phyloP scores from a whole-genome alignment of 768 basidiomycete species.

The Leucogyrophana mollusca region DNA sequence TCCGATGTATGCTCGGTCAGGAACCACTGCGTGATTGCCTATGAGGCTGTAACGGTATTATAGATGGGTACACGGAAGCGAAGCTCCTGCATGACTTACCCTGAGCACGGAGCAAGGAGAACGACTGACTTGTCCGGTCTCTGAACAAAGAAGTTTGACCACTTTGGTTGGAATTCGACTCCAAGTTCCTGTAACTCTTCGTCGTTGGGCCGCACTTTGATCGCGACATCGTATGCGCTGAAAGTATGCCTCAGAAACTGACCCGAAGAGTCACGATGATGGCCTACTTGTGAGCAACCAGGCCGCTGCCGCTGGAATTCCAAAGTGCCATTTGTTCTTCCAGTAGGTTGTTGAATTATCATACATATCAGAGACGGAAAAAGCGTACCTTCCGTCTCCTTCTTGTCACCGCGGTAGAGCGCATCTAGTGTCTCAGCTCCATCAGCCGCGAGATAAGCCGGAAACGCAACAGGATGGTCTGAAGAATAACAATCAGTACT shows the following conservation, averaged over 20 bases:
- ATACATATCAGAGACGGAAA: slow-evolving; percentile 6
- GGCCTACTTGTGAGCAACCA: slow-evolving; percentile 55
- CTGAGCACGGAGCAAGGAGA: slow-evolving; percentile 40
- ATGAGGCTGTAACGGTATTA: slow-evolving; percentile 4
- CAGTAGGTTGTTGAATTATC: slow-evolving; percentile 2
- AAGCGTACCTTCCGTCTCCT: slow-evolving; percentile 39
- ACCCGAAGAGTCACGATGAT: background rate
- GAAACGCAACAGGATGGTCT: slow-evolving; percentile 31
- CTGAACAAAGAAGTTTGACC: slow-evolving; percentile 49
- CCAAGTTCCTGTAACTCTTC: slow-evolving; percentile 51
- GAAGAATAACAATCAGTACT: background rate
- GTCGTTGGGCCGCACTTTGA: slow-evolving; percentile 52
- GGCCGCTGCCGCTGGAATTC: slow-evolving; percentile 41
- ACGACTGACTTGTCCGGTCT: slow-evolving; percentile 57
- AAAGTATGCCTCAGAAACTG: background rate
- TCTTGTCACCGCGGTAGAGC: slow-evolving; percentile 39
- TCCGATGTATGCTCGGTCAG: slow-evolving; percentile 13
- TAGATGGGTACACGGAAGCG: background rate
- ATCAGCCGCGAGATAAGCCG: slow-evolving; percentile 39
- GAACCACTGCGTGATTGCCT: slow-evolving; percentile 10
- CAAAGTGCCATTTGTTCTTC: slow-evolving; percentile 34
- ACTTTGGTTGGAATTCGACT: slow-evolving; percentile 44
- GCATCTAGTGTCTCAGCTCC: slow-evolving; percentile 49
- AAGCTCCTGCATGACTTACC: slow-evolving; percentile 29
- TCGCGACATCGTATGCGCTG: slow-evolving; percentile 54